These are phyloP conservation scores for Mycena galericulata DNA, from an alignment of 768 basidiomycete genomes.

Conservation along the genomic window DNA sequence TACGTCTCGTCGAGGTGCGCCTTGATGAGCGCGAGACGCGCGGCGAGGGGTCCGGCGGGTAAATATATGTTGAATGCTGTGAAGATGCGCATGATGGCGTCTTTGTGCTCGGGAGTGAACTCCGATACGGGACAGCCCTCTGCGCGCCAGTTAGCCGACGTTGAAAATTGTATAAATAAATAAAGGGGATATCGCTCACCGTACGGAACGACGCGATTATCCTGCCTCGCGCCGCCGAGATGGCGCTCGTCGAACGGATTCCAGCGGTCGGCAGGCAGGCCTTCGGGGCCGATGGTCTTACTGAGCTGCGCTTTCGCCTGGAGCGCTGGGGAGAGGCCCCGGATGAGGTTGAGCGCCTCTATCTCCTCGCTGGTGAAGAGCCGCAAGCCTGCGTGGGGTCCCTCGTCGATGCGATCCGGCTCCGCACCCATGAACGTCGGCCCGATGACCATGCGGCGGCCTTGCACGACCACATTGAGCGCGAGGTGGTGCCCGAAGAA, in stretches of 20 bases:
- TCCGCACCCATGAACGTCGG: conserved; percentile 7
- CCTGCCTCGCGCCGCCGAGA: conserved; percentile 7
- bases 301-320: conserved; percentile 6
- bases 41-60: neutral
- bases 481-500: conserved; percentile 12
- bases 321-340: neutral
- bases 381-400: neutral
- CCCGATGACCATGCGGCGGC: neutral
- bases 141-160: neutral
- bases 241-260: conserved; percentile 12
- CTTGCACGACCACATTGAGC: neutral
- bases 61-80: conserved; percentile 2
- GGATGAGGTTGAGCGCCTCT: conserved; percentile 2
- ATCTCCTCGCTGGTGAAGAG: conserved; percentile 1
- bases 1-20: conserved; percentile 3
- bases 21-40: neutral
- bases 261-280: neutral
- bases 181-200: neutral
- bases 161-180: neutral
- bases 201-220: conserved; percentile 2
- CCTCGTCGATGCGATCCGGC: conserved; percentile 7
- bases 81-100: conserved; percentile 4
- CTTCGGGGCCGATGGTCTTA: neutral
- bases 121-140: conserved; percentile 6
- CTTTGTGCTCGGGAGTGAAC: neutral